A percentile compares a stretch with the other conserved stretches of the same genome.
These are phyloP conservation scores for Phaeoacremonium minimum DNA, from an alignment of 2,329 filamentous ascomycete genomes.

Conservation along the genomic window DNA sequence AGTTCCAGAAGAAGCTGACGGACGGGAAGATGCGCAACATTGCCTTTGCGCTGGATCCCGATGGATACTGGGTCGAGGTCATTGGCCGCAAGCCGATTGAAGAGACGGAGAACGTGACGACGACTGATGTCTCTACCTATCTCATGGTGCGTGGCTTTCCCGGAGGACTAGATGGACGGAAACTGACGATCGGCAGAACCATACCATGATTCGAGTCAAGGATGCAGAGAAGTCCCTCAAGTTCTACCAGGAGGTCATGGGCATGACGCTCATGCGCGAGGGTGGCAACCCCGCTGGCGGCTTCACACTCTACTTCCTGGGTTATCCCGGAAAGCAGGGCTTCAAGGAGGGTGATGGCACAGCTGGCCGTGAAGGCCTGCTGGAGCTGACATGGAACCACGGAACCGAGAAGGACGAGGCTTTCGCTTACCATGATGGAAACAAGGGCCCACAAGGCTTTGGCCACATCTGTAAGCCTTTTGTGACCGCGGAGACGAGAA, in stretches of 20 bases:
- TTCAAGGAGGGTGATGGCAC: slow-evolving; percentile 49
- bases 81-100: slow-evolving; percentile 69
- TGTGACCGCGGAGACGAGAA: too few relatives aligned
- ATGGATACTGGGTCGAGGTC: slow-evolving; percentile 84
- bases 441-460: slow-evolving; percentile 87
- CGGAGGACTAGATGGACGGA: background rate
- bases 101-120: slow-evolving; percentile 65
- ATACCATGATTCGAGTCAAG: slow-evolving; percentile 95
- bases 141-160: slow-evolving; percentile 47
- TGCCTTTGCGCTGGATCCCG: slow-evolving; percentile 85
- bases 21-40: slow-evolving; percentile 87
- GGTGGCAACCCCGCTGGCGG: slow-evolving; percentile 63
- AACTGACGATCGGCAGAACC: slow-evolving; percentile 59
- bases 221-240: slow-evolving; percentile 67
- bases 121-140: slow-evolving; percentile 73
- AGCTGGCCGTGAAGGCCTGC: slow-evolving; percentile 71
- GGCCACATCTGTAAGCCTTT: slow-evolving; percentile 80
- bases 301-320: slow-evolving; percentile 93
- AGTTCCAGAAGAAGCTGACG: slow-evolving; percentile 90
- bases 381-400: slow-evolving; percentile 86
- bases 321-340: slow-evolving; percentile 61
- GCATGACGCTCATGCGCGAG: slow-evolving; percentile 78
- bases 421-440: slow-evolving; percentile 90
- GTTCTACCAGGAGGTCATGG: slow-evolving; percentile 82
- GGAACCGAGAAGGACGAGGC: slow-evolving; percentile 79